Evolutionary conservation across 2,329 filamentous ascomycete genomes (phyloP), one percentile per base, ranked within the genome.

Genomic region (Bipolaris victoriae): DNA sequence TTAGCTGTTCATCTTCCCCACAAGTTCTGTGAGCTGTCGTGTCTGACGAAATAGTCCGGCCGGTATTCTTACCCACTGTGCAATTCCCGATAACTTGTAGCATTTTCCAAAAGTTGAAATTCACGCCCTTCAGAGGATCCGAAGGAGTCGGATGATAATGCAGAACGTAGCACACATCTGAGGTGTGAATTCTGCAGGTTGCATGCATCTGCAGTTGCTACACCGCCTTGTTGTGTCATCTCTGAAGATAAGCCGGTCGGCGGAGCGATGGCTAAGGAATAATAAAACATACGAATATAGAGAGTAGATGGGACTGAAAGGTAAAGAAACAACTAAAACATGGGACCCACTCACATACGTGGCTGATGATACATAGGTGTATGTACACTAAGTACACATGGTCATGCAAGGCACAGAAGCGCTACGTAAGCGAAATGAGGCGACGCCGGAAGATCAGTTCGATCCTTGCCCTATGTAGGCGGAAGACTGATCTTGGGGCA

Each of bases 171-270:
- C 10, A 33, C 9, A 15, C 6, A 22, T n/a, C 22, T 16, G 7
- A 20, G 22, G 49, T 35, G 39, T 10, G 15, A 9, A 31, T 36
- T 33, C 9, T 26, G 37, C 37, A 35, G 16, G 13, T 18, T 40
- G 48, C 48, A 50, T 50, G 37, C 16, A 11, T 36, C 1, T 35
- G 39, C 49, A 24, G 49, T 41, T 20, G 39, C 40, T 51, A 51
- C 39, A 33, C 49, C 49, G 39, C 37, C 11, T 24, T 7, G 1
- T 7, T 35, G 16, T 3, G n/a, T 18, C 35, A 20, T 3, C 11
- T 22, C 10, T 41, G 6, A 10, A 16, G 33, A 36, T 9, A 44
- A 26, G 29, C 29, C 20, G 49, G 49, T 44, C 26, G 41, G 18
- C 9, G n/a, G 35, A 33, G 5, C 16, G 29, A 43, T 24, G 16